A percentile compares a stretch with the other conserved stretches of the same genome.
Evolutionary conservation across 345 rosid species (phyloP).

Genomic region (Angophora floribunda): DNA sequence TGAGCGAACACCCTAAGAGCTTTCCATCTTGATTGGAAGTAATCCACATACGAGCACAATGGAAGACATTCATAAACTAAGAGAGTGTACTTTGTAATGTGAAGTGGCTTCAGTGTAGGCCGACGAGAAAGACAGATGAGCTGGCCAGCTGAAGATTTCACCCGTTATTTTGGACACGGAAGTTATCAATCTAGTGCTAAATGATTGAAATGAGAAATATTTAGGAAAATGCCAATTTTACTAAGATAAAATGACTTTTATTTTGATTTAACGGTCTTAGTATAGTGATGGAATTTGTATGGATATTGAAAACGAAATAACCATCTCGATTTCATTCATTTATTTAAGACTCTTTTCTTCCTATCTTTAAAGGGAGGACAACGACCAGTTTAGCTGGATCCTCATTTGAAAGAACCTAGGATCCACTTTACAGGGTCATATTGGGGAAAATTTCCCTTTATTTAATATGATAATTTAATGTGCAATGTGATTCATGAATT

Average conservation of each 20-base stretch:
- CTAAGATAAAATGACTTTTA: background rate
- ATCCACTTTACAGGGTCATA: no score
- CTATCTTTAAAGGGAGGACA: background rate
- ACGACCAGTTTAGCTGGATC: no score
- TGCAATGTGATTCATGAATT: background rate
- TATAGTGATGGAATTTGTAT: background rate
- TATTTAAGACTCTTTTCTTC: background rate
- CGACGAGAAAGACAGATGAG: background rate
- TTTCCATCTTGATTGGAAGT: background rate
- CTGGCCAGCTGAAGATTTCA: background rate
- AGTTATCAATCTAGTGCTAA: background rate
- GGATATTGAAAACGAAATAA: background rate
- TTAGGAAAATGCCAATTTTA: background rate
- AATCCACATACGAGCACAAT: background rate
- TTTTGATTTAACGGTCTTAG: background rate
- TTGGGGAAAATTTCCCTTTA: no score
- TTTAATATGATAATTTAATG: no score
- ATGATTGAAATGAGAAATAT: background rate
- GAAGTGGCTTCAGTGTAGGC: background rate
- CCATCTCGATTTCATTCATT: background rate
- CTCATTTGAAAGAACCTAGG: no score
- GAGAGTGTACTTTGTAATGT: background rate
- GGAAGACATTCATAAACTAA: background rate
- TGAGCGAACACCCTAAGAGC: background rate
- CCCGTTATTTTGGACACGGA: background rate